Conservation (phyloP, 306 rosid species). For the Mimosa bimucronata region DNA sequence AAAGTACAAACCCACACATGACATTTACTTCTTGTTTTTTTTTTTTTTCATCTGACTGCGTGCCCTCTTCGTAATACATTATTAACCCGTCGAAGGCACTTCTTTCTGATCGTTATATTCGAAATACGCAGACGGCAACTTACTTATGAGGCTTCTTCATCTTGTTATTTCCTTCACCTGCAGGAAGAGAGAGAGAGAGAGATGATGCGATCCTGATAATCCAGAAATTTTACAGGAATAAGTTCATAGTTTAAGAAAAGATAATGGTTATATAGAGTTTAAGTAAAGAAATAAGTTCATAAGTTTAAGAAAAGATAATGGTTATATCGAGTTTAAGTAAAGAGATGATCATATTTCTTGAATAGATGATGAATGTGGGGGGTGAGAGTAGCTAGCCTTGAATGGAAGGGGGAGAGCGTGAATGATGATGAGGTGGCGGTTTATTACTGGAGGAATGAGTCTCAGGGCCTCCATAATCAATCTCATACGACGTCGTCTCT, state of each 20-base stretch:
- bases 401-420: constrained; percentile 35
- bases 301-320: background rate
- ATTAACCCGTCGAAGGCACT: too few relatives aligned
- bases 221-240: background rate
- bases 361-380: too few relatives aligned
- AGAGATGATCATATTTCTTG: too few relatives aligned
- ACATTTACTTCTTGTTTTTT: background rate
- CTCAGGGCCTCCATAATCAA: constrained; percentile 87
- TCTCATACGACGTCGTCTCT: constrained; percentile 54
- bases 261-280: background rate
- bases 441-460: constrained; percentile 59
- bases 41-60: background rate
- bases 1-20: background rate
- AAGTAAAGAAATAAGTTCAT: too few relatives aligned
- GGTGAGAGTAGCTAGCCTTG: constrained; percentile 42
- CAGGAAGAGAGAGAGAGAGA: background rate
- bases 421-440: constrained; percentile 59
- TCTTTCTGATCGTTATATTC: too few relatives aligned
- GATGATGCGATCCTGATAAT: background rate
- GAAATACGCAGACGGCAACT: background rate
- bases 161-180: constrained; percentile 52
- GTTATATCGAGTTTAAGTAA: background rate
- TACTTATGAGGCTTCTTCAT: constrained; percentile 33
- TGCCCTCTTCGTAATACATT: background rate
- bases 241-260: background rate